Percentiles rank a stretch among this genome's conserved stretches.
These are phyloP conservation scores for Boletus semigastroideus DNA, from an alignment of 1,284 basidiomycete genomes.

Conservation along the genomic window DNA sequence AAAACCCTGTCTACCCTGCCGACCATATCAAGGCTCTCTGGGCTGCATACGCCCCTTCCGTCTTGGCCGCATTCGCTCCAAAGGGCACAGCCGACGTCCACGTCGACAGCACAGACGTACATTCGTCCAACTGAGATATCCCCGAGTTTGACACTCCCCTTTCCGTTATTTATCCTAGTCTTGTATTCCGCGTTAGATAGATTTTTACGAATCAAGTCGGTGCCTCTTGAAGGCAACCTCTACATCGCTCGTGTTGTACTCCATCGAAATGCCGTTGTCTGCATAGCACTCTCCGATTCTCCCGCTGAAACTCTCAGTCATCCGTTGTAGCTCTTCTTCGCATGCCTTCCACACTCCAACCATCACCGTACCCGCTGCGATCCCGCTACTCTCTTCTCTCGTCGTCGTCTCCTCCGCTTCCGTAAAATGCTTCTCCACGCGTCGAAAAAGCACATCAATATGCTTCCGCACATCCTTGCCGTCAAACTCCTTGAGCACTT, in stretches of 20 bases:
- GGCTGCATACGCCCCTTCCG: conserved; percentile 37
- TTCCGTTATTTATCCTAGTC: background rate
- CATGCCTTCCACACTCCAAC: conserved; percentile 86
- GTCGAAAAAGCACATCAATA: conserved; percentile 84
- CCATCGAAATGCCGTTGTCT: conserved; percentile 67
- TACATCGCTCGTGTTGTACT: conserved; percentile 76
- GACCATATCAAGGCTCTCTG: conserved; percentile 39
- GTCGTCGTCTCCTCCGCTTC: conserved; percentile 70
- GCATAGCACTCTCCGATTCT: conserved; percentile 77
- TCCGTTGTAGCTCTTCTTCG: conserved; percentile 74
- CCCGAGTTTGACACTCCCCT: background rate
- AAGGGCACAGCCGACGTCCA: conserved; percentile 11
- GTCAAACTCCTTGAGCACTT: conserved; percentile 83
- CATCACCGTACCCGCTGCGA: conserved; percentile 67
- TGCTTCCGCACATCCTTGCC: conserved; percentile 87
- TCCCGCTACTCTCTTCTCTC: conserved; percentile 56
- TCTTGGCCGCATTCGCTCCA: conserved; percentile 29
- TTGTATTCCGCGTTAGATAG: conserved; percentile 11
- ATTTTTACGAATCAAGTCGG: conserved; percentile 42
- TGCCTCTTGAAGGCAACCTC: conserved; percentile 75
- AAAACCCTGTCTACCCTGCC: conserved; percentile 14
- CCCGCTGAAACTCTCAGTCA: conserved; percentile 68
- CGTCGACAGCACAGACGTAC: conserved; percentile 5
- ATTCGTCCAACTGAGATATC: conserved; percentile 16
- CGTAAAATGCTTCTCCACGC: conserved; percentile 95